Percentiles rank a stretch among this genome's conserved stretches.
phyloP scores from a whole-genome alignment of 805 yeast genomes.

The Ogataea paradorogensis region DNA sequence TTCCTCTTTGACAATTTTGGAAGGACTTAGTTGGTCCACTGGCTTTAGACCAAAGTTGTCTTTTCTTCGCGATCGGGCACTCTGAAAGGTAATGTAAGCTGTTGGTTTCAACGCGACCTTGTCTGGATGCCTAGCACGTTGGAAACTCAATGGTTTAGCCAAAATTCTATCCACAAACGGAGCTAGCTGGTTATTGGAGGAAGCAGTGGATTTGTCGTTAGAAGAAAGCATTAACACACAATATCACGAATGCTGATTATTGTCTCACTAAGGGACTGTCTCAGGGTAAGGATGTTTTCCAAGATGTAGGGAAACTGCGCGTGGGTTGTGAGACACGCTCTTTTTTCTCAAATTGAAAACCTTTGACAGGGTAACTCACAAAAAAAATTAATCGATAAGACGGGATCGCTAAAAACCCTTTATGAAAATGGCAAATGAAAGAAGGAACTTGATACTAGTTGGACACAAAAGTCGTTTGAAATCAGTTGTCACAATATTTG shows the following conservation, averaged over 20 bases:
- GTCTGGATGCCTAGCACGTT: slow-evolving; percentile 57
- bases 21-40: background rate
- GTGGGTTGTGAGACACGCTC: slow-evolving; percentile 9
- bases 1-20: slow-evolving; percentile 3
- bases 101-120: slow-evolving; percentile 44
- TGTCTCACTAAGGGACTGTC: background rate
- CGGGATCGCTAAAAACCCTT: slow-evolving; percentile 2
- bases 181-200: slow-evolving; percentile 25
- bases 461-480: background rate
- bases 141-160: slow-evolving; percentile 60
- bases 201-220: slow-evolving; percentile 5
- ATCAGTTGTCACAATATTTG: background rate
- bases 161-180: slow-evolving; percentile 65
- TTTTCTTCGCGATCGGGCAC: slow-evolving; percentile 5
- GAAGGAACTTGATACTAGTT: background rate
- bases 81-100: slow-evolving; percentile 43
- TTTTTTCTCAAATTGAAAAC: background rate
- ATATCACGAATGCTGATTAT: no score
- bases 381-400: slow-evolving; percentile 9
- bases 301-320: background rate
- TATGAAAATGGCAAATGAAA: slow-evolving; percentile 4
- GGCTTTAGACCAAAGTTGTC: slow-evolving; percentile 8
- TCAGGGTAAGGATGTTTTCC: slow-evolving; percentile 6
- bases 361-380: slow-evolving; percentile 3
- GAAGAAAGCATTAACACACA: slow-evolving; percentile 7